These are phyloP conservation scores for Xylariaceae sp. DNA, from an alignment of 2,329 filamentous ascomycete genomes.

Conservation along the genomic window DNA sequence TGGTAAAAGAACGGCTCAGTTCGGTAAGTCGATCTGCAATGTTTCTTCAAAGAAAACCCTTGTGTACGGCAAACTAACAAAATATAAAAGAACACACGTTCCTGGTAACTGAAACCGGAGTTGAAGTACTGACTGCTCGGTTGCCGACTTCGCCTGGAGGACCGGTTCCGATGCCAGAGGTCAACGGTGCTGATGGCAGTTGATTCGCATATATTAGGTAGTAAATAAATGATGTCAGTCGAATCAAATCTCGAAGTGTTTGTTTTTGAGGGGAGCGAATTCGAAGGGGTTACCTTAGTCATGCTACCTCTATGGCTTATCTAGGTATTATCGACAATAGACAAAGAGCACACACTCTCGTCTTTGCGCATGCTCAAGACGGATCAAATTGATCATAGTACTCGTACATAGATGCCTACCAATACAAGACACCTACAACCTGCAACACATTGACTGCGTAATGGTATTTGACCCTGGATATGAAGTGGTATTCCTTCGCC, in stretches of 20 bases:
- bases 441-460: too few species aligned
- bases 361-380: background rate
- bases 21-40: conserved; percentile 53
- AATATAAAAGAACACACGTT: conserved; percentile 65
- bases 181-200: conserved; percentile 19
- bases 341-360: background rate
- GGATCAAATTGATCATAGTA: background rate
- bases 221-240: conserved; percentile 4
- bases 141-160: conserved; percentile 70
- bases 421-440: background rate
- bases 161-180: conserved; percentile 51
- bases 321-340: background rate
- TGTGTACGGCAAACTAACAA: background rate
- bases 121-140: conserved; percentile 76
- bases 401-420: background rate
- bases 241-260: background rate
- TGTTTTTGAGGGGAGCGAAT: background rate
- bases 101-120: conserved; percentile 76
- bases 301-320: background rate
- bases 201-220: background rate
- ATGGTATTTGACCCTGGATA: too few species aligned
- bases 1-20: conserved; percentile 85
- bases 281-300: background rate
- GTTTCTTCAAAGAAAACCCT: background rate
- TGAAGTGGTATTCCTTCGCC: too few species aligned